Conservation (phyloP, 768 basidiomycete species). For the Hydnum rufescens region DNA sequence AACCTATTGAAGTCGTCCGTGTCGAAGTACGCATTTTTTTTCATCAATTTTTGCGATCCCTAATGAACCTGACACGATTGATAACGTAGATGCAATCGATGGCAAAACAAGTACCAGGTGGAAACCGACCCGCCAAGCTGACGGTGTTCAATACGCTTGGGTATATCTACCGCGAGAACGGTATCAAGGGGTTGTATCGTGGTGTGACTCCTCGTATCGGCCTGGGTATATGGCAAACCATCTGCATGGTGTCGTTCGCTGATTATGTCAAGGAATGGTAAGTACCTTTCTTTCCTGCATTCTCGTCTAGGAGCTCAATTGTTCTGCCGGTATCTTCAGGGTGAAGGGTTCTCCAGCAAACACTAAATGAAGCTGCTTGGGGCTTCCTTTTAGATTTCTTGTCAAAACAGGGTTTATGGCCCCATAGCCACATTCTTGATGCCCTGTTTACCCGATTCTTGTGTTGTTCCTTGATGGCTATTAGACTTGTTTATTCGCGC, state of each 20-base stretch:
- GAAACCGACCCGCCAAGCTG: slow-evolving; percentile 74
- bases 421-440: no score
- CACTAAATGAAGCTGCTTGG: neutral
- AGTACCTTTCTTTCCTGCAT: slow-evolving; percentile 9
- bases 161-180: slow-evolving; percentile 96
- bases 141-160: slow-evolving; percentile 78
- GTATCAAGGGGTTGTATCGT: slow-evolving; percentile 88
- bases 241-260: slow-evolving; percentile 98
- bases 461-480: no score
- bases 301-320: neutral
- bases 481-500: no score
- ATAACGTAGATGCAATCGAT: slow-evolving; percentile 99
- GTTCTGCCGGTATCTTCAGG: slow-evolving; percentile 6
- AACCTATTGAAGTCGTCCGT: slow-evolving; percentile 93
- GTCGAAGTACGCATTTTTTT: slow-evolving; percentile 44
- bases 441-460: no score
- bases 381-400: no score
- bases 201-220: slow-evolving; percentile 95
- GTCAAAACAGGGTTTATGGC: no score
- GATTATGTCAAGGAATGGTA: slow-evolving; percentile 87
- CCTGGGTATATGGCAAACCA: slow-evolving; percentile 89
- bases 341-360: slow-evolving; percentile 9
- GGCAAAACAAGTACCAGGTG: slow-evolving; percentile 50
- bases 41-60: neutral
- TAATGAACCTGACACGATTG: slow-evolving; percentile 11